phyloP scores from a whole-genome alignment of 305 asterid species.

The Petunia hybrid region DNA sequence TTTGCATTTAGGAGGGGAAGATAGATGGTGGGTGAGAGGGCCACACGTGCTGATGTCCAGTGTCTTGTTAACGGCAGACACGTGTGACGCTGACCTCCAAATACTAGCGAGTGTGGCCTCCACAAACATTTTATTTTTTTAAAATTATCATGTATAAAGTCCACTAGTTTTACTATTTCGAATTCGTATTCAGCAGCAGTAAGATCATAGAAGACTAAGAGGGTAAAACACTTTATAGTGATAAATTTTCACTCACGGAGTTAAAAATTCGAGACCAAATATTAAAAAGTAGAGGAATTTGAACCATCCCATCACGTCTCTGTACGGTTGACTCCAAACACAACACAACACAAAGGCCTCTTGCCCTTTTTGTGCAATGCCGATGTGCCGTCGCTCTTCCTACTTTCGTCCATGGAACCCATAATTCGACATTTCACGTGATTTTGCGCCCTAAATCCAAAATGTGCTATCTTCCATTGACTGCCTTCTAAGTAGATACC shows the following conservation, averaged over 20 bases:
- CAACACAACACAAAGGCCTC: neutral
- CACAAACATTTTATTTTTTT: neutral
- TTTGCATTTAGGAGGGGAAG: constrained; percentile 15
- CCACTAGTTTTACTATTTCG: neutral
- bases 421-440: constrained; percentile 49
- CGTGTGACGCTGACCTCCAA: constrained; percentile 53
- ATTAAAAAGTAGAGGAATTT: neutral
- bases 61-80: constrained; percentile 53
- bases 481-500: constrained; percentile 28
- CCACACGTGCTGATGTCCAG: constrained; percentile 52
- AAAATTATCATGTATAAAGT: neutral
- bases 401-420: neutral
- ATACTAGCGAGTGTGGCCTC: neutral
- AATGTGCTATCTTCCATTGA: constrained; percentile 26
- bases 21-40: constrained; percentile 30
- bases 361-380: neutral
- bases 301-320: neutral
- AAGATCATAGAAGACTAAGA: neutral
- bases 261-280: neutral
- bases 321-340: neutral
- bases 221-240: neutral
- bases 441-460: constrained; percentile 36
- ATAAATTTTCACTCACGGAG: too few species aligned
- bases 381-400: constrained; percentile 21
- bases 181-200: neutral